These are phyloP conservation scores for Leucocoprinus birnbaumii DNA, from an alignment of 768 basidiomycete species.

Conservation along the genomic window DNA sequence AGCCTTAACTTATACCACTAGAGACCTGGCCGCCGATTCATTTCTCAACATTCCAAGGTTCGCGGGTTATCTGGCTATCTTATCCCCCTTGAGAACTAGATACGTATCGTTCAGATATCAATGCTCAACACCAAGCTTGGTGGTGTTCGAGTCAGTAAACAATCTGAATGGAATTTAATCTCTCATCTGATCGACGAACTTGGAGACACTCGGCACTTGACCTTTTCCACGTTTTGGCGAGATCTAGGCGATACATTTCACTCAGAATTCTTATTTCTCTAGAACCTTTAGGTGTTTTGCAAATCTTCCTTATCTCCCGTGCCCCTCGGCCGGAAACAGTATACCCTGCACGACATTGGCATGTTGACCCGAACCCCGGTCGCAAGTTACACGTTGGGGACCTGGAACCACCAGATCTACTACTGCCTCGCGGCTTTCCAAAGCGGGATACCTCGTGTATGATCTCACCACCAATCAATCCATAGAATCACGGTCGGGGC, in stretches of 20 bases:
- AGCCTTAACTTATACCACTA: background rate
- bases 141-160: slow-evolving; percentile 40
- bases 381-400: slow-evolving; percentile 60
- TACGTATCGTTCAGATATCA: slow-evolving; percentile 9
- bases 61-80: slow-evolving; percentile 14
- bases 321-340: slow-evolving; percentile 56
- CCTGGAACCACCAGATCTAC: slow-evolving; percentile 42
- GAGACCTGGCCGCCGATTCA: background rate
- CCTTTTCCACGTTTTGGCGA: slow-evolving; percentile 14
- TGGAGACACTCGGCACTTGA: slow-evolving; percentile 17
- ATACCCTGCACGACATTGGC: slow-evolving; percentile 60
- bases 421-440: slow-evolving; percentile 55
- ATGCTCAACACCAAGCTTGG: slow-evolving; percentile 21
- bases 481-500: slow-evolving; percentile 22
- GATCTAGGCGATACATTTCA: slow-evolving; percentile 12
- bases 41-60: slow-evolving; percentile 1
- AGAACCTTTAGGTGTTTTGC: slow-evolving; percentile 14
- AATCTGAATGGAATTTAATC: slow-evolving; percentile 26
- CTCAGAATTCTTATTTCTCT: slow-evolving; percentile 13
- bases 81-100: background rate
- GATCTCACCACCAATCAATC: slow-evolving; percentile 29
- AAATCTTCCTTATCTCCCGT: slow-evolving; percentile 47
- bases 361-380: slow-evolving; percentile 69
- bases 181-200: slow-evolving; percentile 20
- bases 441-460: slow-evolving; percentile 44